A percentile compares a stretch with the other conserved stretches of the same genome.
Evolutionary conservation across 345 rosid species (phyloP).

Genomic region (Gossypium anomalum): DNA sequence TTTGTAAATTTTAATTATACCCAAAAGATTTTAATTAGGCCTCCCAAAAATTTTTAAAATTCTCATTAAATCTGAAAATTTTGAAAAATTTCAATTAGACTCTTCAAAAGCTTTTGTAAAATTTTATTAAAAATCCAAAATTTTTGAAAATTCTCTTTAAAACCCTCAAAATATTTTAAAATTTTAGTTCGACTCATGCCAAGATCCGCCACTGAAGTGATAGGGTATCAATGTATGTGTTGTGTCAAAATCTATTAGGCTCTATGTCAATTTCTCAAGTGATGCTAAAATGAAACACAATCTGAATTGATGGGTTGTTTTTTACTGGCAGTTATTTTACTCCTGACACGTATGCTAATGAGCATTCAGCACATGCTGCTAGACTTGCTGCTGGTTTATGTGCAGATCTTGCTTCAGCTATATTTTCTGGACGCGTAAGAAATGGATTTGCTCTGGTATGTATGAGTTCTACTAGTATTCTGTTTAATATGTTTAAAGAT

Average conservation of each 20-base stretch:
- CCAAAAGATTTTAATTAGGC: too few relatives aligned
- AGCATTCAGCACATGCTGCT: slow-evolving; percentile 95
- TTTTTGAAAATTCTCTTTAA: too few relatives aligned
- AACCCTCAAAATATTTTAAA: too few relatives aligned
- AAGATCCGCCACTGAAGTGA: too few relatives aligned
- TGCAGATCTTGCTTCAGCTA: slow-evolving; percentile 88
- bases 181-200: too few relatives aligned
- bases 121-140: too few relatives aligned
- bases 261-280: neutral
- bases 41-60: too few relatives aligned
- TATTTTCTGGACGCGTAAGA: slow-evolving; percentile 64
- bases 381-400: slow-evolving; percentile 98
- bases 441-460: slow-evolving; percentile 98
- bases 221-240: neutral
- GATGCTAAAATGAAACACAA: neutral
- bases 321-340: slow-evolving; percentile 81
- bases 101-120: too few relatives aligned
- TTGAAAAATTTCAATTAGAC: too few relatives aligned
- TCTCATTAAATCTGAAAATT: too few relatives aligned
- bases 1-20: too few relatives aligned
- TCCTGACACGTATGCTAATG: slow-evolving; percentile 93
- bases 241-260: neutral
- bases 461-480: neutral
- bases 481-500: neutral
- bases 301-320: slow-evolving; percentile 15